Evolutionary conservation across 495 filamentous ascomycete genomes (phyloP).

Genomic region (Xylaria telfairii): DNA sequence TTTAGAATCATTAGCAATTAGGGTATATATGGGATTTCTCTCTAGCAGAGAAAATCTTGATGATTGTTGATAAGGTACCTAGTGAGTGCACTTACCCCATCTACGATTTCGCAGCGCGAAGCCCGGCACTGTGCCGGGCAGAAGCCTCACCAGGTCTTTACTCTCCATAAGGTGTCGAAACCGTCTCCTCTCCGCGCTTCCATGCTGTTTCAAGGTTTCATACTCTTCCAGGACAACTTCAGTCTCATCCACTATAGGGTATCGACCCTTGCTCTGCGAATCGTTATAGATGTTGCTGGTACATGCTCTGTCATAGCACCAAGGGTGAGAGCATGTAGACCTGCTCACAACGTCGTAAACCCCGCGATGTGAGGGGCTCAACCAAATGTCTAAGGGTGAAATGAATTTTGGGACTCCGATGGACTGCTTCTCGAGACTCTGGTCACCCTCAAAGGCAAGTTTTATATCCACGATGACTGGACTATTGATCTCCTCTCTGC

Average conservation of each 20-base stretch:
- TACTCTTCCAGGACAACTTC: not conserved
- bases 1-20: not conserved
- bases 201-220: not conserved
- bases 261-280: accelerated
- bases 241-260: not conserved
- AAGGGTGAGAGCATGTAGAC: not conserved
- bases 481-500: not conserved
- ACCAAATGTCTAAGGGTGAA: not conserved
- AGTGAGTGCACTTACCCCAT: not conserved
- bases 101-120: not conserved
- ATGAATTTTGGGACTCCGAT: not conserved
- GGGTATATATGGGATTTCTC: no score
- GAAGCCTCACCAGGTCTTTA: not conserved
- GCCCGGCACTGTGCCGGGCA: not conserved
- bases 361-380: not conserved
- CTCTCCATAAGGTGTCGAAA: not conserved
- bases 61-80: not conserved
- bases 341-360: not conserved
- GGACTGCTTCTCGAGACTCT: not conserved
- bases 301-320: not conserved
- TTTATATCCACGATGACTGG: not conserved
- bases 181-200: not conserved
- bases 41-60: not conserved
- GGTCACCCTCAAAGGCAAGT: not conserved
- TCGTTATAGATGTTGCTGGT: no score